phyloP scores from a whole-genome alignment of 208 protist species.

The Leishmania tarentolae region DNA sequence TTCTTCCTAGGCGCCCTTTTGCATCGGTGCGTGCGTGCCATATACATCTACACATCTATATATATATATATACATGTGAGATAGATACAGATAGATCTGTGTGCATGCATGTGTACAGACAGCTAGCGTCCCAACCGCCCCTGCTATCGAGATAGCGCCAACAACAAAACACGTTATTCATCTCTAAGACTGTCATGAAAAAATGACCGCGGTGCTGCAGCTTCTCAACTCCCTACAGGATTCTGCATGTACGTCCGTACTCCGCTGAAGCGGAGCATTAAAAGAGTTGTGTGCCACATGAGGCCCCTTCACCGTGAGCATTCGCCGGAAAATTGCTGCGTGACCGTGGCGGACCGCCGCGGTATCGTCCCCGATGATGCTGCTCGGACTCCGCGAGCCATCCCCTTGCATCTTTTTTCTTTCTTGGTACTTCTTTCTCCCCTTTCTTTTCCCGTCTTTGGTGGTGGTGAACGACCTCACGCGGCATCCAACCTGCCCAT shows the following conservation, averaged over 20 bases:
- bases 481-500: neutral
- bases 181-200: neutral
- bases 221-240: neutral
- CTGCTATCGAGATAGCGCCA: neutral
- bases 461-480: neutral
- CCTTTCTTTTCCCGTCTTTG: neutral
- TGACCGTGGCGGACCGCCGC: neutral
- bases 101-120: neutral
- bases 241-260: no score
- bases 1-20: neutral
- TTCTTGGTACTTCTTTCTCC: neutral
- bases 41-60: neutral
- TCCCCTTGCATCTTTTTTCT: neutral
- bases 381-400: neutral
- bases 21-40: neutral
- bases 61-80: slow-evolving; percentile 1
- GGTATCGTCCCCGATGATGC: neutral
- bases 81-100: neutral
- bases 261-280: neutral
- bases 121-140: no score
- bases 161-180: neutral
- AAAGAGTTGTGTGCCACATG: neutral
- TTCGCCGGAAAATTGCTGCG: neutral
- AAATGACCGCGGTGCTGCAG: neutral
- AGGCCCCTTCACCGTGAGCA: neutral